These are phyloP conservation scores for Eucalyptus regnans DNA, from an alignment of 345 rosid species.

Conservation along the genomic window DNA sequence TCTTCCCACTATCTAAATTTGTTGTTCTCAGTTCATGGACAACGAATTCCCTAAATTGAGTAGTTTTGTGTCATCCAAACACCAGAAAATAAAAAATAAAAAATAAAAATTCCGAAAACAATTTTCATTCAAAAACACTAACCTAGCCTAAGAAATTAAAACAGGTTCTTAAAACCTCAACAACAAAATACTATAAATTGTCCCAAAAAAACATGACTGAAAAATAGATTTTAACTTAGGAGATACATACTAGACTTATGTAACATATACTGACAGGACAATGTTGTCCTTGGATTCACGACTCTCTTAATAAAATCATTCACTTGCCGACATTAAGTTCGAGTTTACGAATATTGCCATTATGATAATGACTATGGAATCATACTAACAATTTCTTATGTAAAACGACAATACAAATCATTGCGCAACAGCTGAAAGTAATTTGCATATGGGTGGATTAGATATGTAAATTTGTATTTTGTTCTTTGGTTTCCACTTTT, in stretches of 20 bases:
- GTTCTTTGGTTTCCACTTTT: background rate
- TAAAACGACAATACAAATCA: background rate
- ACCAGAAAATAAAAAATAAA: accelerated
- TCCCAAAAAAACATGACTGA: background rate
- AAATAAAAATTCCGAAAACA: no score
- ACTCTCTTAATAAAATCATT: background rate
- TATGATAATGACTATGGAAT: background rate
- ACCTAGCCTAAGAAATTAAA: no score
- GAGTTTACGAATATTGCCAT: background rate
- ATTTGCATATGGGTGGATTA: background rate
- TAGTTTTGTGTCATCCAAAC: no score
- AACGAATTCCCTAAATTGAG: no score
- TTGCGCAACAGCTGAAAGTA: background rate
- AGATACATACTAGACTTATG: background rate
- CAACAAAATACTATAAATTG: background rate
- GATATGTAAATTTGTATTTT: background rate
- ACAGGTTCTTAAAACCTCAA: no score
- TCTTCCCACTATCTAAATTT: no score
- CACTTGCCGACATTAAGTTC: background rate
- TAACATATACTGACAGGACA: background rate
- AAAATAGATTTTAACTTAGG: background rate
- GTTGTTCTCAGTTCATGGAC: no score
- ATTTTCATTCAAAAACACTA: no score
- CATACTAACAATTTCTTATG: background rate
- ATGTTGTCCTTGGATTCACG: background rate